phyloP scores from a whole-genome alignment of 208 protist species.

The Leishmania aethiopica region DNA sequence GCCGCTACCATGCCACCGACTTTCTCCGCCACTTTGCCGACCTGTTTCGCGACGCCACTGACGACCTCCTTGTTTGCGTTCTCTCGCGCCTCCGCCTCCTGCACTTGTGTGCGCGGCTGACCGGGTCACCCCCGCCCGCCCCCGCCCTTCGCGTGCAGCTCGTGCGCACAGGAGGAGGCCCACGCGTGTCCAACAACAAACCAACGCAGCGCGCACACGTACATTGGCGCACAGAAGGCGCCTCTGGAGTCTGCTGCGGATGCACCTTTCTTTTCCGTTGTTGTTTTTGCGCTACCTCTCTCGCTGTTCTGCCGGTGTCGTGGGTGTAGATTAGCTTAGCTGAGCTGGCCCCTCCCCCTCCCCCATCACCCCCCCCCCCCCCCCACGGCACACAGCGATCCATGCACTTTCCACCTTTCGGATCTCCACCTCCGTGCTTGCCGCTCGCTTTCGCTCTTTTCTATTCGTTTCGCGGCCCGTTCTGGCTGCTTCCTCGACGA shows the following conservation, averaged over 20 bases:
- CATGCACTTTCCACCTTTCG: background rate
- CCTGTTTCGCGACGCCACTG: background rate
- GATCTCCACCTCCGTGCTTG: background rate
- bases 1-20: background rate
- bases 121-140: background rate
- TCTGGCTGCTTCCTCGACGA: background rate
- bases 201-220: background rate
- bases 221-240: background rate
- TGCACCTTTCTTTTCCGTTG: no score
- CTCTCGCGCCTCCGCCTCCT: background rate
- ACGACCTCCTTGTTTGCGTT: background rate
- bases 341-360: no score
- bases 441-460: background rate
- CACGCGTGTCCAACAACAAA: background rate
- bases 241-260: no score
- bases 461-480: background rate
- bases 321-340: no score
- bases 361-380: background rate
- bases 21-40: conserved; percentile 1
- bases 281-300: no score
- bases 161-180: background rate
- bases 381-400: no score
- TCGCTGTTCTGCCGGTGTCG: no score
- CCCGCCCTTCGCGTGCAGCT: background rate
- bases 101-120: background rate